Base-by-base conservation (phyloP, 2,329 filamentous ascomycete genomes). In the Emydomyces testavorans region DNA sequence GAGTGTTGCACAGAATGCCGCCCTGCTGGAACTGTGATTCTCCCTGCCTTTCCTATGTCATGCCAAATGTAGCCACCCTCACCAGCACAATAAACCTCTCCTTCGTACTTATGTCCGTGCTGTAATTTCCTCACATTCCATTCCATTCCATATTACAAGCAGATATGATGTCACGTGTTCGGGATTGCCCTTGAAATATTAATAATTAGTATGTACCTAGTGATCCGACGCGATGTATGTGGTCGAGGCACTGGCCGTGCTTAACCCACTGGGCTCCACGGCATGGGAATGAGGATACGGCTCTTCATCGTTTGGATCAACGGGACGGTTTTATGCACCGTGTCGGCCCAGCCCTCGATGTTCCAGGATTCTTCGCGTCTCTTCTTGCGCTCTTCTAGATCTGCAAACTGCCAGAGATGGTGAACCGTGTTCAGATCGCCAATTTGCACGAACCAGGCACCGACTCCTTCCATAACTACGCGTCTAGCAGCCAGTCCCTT, bases 391-490 rank as follows among this genome's bases (percentile, higher is more conserved):
- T 96, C 92, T 68, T 96, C 89, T 52, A 98, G 70, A 66, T 98
- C 86, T 57, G 90, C 89, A 72, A 96, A 98, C 64, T 98, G 92
- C 92, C 92, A 98, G 18, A 98, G 76, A 65, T 96, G 90, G 66
- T 98, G 89, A 28, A 98, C 92, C 0, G 88, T 95, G 71, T 98
- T 98, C 54, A 98, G 75, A 46, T 95, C 90, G 52, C 92, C 92
- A 60, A 98, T 90, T 71, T 98, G 92, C 34, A 95, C 90, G 60
- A 98, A 98, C 92, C 92, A 98, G 5, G 92, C 92, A 26, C 90
- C 89, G 0, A 94, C 89, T 11, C 92, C 92, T 68, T 98, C 92
- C 92, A 98, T 98, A 48, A 96, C 90, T 68, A 96, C 88, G 42
- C 88, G 79, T 44, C 92, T 79, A 1, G 92, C 92, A 67, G 85